Conservation (phyloP, 352 stramenopile genomes). For the Aphanomyces euteiches region DNA sequence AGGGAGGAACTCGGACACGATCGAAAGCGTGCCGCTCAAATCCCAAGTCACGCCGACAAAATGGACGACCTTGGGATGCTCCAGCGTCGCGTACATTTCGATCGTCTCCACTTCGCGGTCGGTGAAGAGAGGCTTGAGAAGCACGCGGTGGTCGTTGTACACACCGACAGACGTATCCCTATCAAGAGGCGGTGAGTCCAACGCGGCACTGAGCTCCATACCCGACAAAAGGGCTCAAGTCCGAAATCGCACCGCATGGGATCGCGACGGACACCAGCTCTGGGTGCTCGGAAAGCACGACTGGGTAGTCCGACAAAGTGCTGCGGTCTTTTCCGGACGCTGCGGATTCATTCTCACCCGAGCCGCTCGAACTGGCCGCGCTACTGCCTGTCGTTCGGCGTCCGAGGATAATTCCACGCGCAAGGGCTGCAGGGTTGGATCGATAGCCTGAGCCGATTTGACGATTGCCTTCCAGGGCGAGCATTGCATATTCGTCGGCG, state of each 20-base stretch:
- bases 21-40: constrained; percentile 46
- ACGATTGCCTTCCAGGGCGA: too few species aligned
- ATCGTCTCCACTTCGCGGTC: constrained; percentile 12
- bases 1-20: constrained; percentile 49
- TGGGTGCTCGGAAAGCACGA: neutral
- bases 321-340: neutral
- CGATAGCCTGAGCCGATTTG: neutral
- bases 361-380: neutral
- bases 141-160: neutral
- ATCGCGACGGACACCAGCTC: neutral
- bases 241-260: neutral
- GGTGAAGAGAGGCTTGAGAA: constrained; percentile 7
- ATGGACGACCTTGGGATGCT: constrained; percentile 48
- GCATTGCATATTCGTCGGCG: neutral
- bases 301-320: neutral
- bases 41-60: constrained; percentile 54
- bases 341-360: neutral
- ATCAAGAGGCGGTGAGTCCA: neutral
- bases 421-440: too few species aligned
- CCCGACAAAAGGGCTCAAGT: constrained; percentile 11
- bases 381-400: neutral
- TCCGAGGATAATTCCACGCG: neutral
- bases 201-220: neutral
- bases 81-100: constrained; percentile 44
- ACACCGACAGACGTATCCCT: constrained; percentile 2